These are phyloP conservation scores for Rauvolfia tetraphylla DNA, from an alignment of 257 asterid species.

Conservation along the genomic window DNA sequence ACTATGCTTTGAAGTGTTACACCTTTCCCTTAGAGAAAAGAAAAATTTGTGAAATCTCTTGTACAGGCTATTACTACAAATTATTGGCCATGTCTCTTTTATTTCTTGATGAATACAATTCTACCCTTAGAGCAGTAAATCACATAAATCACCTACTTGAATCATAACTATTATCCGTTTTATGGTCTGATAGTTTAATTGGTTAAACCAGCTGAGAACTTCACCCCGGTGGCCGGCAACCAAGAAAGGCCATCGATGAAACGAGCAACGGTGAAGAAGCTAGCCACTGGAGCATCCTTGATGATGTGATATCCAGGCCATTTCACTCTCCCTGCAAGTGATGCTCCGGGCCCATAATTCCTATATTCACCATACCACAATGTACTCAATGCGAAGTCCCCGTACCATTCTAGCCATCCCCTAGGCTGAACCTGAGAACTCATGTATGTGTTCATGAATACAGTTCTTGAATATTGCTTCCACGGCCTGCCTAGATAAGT, in stretches of 20 bases:
- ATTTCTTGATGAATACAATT: too few species aligned
- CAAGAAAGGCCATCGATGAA: slow-evolving; percentile 84
- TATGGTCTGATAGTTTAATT: slow-evolving; percentile 21
- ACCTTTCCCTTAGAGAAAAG: too few species aligned
- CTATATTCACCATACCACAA: slow-evolving; percentile 91
- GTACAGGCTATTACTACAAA: too few species aligned
- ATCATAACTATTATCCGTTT: neutral
- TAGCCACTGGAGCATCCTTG: slow-evolving; percentile 58
- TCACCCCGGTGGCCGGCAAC: slow-evolving; percentile 83
- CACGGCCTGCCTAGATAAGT: slow-evolving; percentile 91
- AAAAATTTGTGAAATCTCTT: too few species aligned
- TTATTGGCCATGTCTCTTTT: too few species aligned
- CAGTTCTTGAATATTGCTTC: slow-evolving; percentile 77
- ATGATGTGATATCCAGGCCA: slow-evolving; percentile 88
- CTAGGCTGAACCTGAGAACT: slow-evolving; percentile 83
- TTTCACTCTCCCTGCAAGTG: slow-evolving; percentile 48
- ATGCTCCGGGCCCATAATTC: slow-evolving; percentile 92
- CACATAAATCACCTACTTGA: neutral
- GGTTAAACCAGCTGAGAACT: slow-evolving; percentile 58
- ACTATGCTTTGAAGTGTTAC: too few species aligned
- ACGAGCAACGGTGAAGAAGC: slow-evolving; percentile 55
- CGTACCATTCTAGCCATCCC: slow-evolving; percentile 96
- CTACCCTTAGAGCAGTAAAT: too few species aligned
- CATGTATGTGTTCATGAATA: slow-evolving; percentile 71
- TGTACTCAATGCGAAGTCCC: slow-evolving; percentile 60